Evolutionary conservation across 768 basidiomycete genomes (phyloP), one percentile per base, ranked within the genome.

Genomic region (Leucosporidium scottii): DNA sequence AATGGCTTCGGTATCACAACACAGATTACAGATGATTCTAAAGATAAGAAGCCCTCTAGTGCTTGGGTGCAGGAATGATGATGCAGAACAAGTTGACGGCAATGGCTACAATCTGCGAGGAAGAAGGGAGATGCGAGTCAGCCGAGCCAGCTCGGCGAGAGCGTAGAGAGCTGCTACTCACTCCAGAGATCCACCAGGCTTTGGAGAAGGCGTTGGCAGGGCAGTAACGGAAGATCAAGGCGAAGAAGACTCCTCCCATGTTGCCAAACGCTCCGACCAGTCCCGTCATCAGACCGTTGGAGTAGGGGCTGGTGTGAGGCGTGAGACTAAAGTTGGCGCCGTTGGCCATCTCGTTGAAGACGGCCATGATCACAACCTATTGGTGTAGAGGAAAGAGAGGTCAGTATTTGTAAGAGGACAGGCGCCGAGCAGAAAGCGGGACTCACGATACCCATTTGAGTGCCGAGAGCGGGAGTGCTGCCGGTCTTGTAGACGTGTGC

Each of bases 271-370:
- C 75, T 21, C 83, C 80, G 47, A 82, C 83, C 61, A 80, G 78
- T 53, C 77, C 82, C 4, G 67, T 31, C 78, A 79, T 77, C 66
- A 80, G 72, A 30, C 80, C 78, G 66, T 80, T 78, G 27, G 76
- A 77, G 76, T 78, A 78, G 18, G 81, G 73, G 68, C 82, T 82
- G 74, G 82, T 82, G 69, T 83, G 83, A 0, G 83, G 83, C 0
- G 83, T 81, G 53, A 82, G 78, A n/a, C 82, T 76, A 67, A 83
- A 84, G 71, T 81, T 83, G 3, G 81, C 80, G 9, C 84, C 84
- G 67, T 84, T 84, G 0, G 78, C 83, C 18, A 80, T 75, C 72
- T 83, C 81, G 49, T 79, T 79, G 64, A 74, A 75, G 18, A 79
- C 53, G 10, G 77, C 82, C 62, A 81, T 77, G 51, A 12, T 53